Base-by-base conservation (phyloP, 2,329 filamentous ascomycete genomes). In the Clonostachys chloroleuca region DNA sequence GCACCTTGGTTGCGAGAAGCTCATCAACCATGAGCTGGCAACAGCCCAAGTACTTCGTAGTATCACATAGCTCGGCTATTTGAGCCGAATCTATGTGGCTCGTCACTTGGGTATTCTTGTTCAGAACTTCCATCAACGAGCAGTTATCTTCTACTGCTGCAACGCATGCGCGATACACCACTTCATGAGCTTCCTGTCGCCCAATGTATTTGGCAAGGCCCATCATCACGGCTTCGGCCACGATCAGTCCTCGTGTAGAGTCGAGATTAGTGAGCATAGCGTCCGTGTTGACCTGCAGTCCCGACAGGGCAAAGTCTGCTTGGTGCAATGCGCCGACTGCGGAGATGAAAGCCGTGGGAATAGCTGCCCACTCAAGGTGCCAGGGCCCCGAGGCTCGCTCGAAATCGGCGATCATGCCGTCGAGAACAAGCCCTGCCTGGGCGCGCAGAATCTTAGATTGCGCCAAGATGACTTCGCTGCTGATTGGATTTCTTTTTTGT, bases 151-250 rank as follows among this genome's bases (percentile, higher is more conserved):
- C 24, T 6, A 30, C 24, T 30, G 24, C 24, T 30, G 24, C 24
- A 30, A 30, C 24, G 9, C 78, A 82, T 3, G 75, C 75, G 50
- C 72, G 70, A 43, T 81, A 81, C 3, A 81, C 76, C 36, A 78
- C 63, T 52, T 81, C 77, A 56, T 81, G 78, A 3, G 77, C 77
- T 16, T 69, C 64, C 49, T 77, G 74, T 13, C 78, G 64, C 9
- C 78, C 77, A 39, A 77, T 61, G 58, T 72, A 62, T 14, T 69
- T 66, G n/a, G 76, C 78, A 44, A 81, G 63, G 2, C 68, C 72
- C 78, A 81, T 81, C 77, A 81, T 81, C n/a, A 81, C 74, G 3
- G 78, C 76, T 60, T 81, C 78, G 1, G 69, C 77, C 12, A 80
- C 77, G 52, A 81, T 81, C 17, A 81, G 58, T 0, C 77, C 77